phyloP scores from a whole-genome alignment of 768 basidiomycete genomes.

The Lepiota venenata region DNA sequence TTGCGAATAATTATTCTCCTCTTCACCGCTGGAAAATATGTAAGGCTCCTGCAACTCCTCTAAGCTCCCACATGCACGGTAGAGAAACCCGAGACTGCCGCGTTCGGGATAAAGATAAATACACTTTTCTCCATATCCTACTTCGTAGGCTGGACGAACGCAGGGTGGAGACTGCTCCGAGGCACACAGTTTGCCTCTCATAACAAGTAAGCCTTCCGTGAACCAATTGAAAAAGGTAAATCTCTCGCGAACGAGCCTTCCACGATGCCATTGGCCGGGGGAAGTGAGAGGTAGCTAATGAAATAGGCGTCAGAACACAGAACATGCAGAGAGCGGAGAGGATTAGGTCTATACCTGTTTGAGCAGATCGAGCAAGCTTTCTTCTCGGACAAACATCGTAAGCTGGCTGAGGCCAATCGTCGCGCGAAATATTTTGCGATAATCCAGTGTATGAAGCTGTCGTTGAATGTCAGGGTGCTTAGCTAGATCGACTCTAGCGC shows the following conservation, averaged over 20 bases:
- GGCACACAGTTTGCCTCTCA: neutral
- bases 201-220: neutral
- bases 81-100: neutral
- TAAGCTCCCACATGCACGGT: neutral
- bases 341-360: neutral
- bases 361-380: neutral
- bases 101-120: slow-evolving; percentile 7
- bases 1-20: too few relatives aligned
- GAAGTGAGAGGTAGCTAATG: neutral
- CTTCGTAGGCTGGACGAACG: neutral
- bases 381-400: neutral
- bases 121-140: neutral
- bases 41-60: slow-evolving; percentile 9
- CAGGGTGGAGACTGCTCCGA: neutral
- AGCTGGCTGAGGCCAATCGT: neutral
- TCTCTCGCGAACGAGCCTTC: slow-evolving; percentile 5
- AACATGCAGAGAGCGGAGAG: neutral
- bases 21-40: neutral
- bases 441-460: neutral
- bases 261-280: neutral
- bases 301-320: neutral
- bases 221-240: neutral
- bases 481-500: neutral
- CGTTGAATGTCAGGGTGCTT: neutral
- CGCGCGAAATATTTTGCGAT: neutral